Evolutionary conservation across 805 yeast genomes (phyloP).

Genomic region (Saccharomycopsis schoenii): DNA sequence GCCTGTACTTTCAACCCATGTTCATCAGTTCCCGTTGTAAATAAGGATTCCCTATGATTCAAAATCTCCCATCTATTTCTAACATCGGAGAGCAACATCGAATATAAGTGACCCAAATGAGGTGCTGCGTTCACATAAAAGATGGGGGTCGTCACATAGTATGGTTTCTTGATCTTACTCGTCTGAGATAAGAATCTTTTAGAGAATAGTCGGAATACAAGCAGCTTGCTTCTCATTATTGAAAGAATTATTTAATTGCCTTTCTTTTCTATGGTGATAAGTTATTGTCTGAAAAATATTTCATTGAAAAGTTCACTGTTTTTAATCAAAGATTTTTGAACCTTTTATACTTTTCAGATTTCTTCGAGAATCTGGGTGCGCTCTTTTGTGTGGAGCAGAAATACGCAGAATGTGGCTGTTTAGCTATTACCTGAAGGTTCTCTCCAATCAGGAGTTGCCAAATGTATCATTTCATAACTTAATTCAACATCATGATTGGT

Average conservation of each 20-base stretch:
- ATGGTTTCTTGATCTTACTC: conserved; percentile 4
- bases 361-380: not conserved
- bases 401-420: no score
- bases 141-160: conserved; percentile 79
- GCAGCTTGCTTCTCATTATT: not conserved
- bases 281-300: no score
- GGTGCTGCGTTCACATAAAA: conserved; percentile 95
- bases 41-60: conserved; percentile 34
- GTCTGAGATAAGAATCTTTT: not conserved
- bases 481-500: not conserved
- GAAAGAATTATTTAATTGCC: no score
- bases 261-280: no score
- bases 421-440: no score
- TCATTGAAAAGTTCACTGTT: no score
- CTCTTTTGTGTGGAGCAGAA: not conserved
- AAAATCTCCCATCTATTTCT: conserved; percentile 61
- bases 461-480: no score
- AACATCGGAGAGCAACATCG: conserved; percentile 78
- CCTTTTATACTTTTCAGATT: not conserved
- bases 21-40: conserved; percentile 94
- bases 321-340: not conserved
- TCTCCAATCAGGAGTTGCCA: no score
- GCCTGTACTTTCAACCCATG: conserved; percentile 88
- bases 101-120: conserved; percentile 86
- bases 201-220: not conserved